A percentile compares a stretch with the other conserved stretches of the same genome.
phyloP scores from a whole-genome alignment of 2,329 filamentous ascomycete species.

The Pseudocercospora fuligena region DNA sequence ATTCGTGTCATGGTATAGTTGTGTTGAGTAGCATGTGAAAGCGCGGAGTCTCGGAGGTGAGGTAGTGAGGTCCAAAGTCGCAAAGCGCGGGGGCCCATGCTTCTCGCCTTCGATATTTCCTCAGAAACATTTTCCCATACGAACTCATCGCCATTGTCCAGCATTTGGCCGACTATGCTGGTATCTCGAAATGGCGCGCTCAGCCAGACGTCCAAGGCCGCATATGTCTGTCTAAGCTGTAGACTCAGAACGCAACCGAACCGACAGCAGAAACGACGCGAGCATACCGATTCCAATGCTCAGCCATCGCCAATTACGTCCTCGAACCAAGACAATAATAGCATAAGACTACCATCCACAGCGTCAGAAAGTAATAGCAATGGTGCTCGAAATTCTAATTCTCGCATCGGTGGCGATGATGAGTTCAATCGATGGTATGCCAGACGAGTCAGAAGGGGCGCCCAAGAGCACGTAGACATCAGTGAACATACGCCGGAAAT shows the following conservation, averaged over 20 bases:
- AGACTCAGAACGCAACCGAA: slow-evolving; percentile 21
- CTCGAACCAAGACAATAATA: neutral
- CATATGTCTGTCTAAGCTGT: slow-evolving; percentile 35
- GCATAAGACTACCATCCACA: neutral
- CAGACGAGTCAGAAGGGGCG: neutral
- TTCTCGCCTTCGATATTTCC: neutral
- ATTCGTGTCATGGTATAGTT: neutral
- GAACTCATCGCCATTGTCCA: slow-evolving; percentile 4
- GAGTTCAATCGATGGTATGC: neutral
- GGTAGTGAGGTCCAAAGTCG: neutral
- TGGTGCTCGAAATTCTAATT: neutral
- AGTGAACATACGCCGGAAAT: neutral
- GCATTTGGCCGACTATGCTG: slow-evolving; percentile 22
- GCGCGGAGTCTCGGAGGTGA: neutral
- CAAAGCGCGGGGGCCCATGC: neutral
- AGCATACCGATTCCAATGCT: neutral
- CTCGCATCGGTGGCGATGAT: neutral
- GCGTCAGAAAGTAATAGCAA: neutral
- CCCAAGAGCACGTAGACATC: neutral
- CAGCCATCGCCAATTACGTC: neutral
- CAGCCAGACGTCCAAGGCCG: slow-evolving; percentile 18
- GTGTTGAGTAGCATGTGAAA: neutral
- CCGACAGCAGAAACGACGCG: neutral
- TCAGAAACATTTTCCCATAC: neutral
- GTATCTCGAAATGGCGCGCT: slow-evolving; percentile 21